Conservation (phyloP, 495 filamentous ascomycete genomes). For the Hypoxylon fuscum region DNA sequence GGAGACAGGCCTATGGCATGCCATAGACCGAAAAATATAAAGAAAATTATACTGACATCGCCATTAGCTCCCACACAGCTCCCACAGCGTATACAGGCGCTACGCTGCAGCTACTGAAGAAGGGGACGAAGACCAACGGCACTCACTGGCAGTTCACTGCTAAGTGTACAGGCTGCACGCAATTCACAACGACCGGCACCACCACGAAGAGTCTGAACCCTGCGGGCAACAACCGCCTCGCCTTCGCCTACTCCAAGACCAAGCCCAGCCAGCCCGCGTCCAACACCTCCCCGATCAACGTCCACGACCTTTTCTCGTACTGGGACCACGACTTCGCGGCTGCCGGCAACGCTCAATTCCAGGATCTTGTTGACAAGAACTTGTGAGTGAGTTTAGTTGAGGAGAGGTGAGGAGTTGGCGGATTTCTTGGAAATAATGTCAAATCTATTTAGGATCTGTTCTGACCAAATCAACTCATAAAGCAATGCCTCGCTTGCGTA, state of each 20-base stretch:
- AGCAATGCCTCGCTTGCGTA: slow-evolving; percentile 28
- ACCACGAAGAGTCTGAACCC: slow-evolving; percentile 46
- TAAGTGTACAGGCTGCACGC: slow-evolving; percentile 54
- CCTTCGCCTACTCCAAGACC: slow-evolving; percentile 52
- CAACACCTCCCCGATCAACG: slow-evolving; percentile 43
- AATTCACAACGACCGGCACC: slow-evolving; percentile 41
- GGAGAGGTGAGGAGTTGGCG: slow-evolving; percentile 9
- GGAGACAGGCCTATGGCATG: neutral
- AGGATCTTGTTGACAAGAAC: slow-evolving; percentile 45
- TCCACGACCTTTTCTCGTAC: slow-evolving; percentile 54
- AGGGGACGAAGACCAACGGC: slow-evolving; percentile 49
- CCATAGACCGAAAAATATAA: no score
- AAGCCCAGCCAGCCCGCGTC: slow-evolving; percentile 45
- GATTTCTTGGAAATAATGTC: neutral
- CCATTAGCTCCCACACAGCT: slow-evolving; percentile 42
- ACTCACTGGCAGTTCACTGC: slow-evolving; percentile 58
- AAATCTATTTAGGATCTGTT: slow-evolving; percentile 7
- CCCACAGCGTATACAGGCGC: slow-evolving; percentile 46
- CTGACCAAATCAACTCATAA: slow-evolving; percentile 12
- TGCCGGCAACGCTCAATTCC: slow-evolving; percentile 51
- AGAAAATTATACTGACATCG: slow-evolving; percentile 1
- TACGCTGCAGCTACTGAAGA: slow-evolving; percentile 45
- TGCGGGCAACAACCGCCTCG: slow-evolving; percentile 50
- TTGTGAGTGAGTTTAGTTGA: slow-evolving; percentile 27
- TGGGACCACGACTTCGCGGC: slow-evolving; percentile 54